These are phyloP conservation scores for Xylaria sp. DNA, from an alignment of 2,329 filamentous ascomycete species.

Conservation along the genomic window DNA sequence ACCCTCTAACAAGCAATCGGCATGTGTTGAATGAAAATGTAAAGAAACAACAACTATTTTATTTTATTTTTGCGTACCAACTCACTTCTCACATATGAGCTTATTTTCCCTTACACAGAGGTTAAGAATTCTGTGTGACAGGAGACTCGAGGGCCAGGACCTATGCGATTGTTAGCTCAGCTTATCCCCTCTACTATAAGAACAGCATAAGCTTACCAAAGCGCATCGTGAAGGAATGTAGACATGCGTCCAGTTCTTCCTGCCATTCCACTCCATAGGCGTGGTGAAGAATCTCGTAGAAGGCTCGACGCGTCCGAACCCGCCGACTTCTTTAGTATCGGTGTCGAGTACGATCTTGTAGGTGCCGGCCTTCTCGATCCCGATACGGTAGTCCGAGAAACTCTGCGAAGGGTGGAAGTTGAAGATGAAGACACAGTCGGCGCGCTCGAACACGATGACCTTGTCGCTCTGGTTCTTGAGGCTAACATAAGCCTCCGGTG, in stretches of 20 bases:
- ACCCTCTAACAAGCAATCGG: not conserved
- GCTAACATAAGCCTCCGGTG: conserved; percentile 88
- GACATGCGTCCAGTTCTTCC: conserved; percentile 91
- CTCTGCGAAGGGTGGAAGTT: conserved; percentile 91
- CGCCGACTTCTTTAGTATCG: conserved; percentile 81
- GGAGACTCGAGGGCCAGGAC: conserved; percentile 64
- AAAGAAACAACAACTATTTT: conserved; percentile 6
- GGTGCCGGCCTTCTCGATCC: conserved; percentile 84
- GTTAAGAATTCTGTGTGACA: conserved; percentile 44
- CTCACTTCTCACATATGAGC: not conserved
- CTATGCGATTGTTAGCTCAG: conserved; percentile 50
- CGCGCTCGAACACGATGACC: conserved; percentile 94
- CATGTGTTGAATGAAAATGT: not conserved
- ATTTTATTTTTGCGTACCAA: conserved; percentile 2
- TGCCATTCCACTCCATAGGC: conserved; percentile 86
- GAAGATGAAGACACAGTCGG: conserved; percentile 90
- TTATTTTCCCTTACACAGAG: not conserved
- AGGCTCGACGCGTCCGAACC: conserved; percentile 80
- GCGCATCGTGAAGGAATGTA: conserved; percentile 89
- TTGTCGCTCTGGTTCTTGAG: conserved; percentile 95
- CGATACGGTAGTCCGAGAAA: conserved; percentile 92
- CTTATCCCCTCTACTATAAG: not conserved
- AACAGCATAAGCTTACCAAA: conserved; percentile 67
- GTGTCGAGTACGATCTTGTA: conserved; percentile 89
- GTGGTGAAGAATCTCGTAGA: conserved; percentile 93